phyloP scores from a whole-genome alignment of 192 early-diverging fungal species.

The Gorgonomyces haynaldii region DNA sequence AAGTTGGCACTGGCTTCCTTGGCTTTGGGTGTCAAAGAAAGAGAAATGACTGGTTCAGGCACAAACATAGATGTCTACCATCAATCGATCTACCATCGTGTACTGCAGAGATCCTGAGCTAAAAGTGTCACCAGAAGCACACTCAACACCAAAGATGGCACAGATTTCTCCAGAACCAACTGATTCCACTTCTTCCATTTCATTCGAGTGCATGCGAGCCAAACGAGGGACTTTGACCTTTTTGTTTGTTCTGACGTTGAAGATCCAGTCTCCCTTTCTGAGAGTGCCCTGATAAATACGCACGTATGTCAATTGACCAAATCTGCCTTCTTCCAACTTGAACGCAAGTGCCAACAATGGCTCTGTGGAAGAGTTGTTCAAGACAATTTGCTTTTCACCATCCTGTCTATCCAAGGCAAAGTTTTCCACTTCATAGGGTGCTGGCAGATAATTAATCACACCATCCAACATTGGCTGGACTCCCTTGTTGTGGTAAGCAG shows the following conservation, averaged over 20 bases:
- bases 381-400: slow-evolving; percentile 24
- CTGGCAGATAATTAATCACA: slow-evolving; percentile 75
- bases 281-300: slow-evolving; percentile 92
- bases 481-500: slow-evolving; percentile 79
- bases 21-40: slow-evolving; percentile 81
- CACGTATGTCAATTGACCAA: slow-evolving; percentile 94
- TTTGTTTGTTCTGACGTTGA: slow-evolving; percentile 82
- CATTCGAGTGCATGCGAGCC: slow-evolving; percentile 96
- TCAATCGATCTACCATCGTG: slow-evolving; percentile 51
- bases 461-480: slow-evolving; percentile 94
- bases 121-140: slow-evolving; percentile 94
- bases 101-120: slow-evolving; percentile 72
- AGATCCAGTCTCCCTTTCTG: slow-evolving; percentile 74
- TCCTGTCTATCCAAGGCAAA: slow-evolving; percentile 27
- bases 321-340: slow-evolving; percentile 93
- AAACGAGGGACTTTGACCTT: slow-evolving; percentile 91
- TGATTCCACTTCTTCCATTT: slow-evolving; percentile 93
- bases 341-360: slow-evolving; percentile 85
- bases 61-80: slow-evolving; percentile 86
- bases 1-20: slow-evolving; percentile 67
- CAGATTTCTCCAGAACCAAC: slow-evolving; percentile 94
- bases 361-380: slow-evolving; percentile 34
- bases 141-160: slow-evolving; percentile 96
- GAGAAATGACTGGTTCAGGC: slow-evolving; percentile 91
- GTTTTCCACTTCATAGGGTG: slow-evolving; percentile 56